A percentile compares a stretch with the other conserved stretches of the same genome.
Evolutionary conservation across 768 basidiomycete genomes (phyloP).

Genomic region (Mycena polygramma): DNA sequence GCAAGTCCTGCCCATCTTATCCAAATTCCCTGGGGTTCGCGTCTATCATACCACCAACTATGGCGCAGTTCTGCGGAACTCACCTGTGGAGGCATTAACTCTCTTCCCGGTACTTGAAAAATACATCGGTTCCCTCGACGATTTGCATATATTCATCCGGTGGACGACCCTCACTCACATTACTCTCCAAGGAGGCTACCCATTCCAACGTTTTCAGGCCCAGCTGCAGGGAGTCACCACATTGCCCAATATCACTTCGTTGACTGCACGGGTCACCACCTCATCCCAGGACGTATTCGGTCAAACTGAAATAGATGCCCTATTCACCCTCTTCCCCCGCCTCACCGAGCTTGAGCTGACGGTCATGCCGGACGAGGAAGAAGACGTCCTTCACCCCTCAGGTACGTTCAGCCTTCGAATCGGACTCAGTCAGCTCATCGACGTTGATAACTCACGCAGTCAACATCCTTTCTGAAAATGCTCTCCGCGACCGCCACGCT

Average conservation of each 20-base stretch:
- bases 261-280: not conserved
- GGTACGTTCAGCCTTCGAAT: not conserved
- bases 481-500: not conserved
- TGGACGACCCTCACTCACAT: not conserved
- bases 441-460: not conserved
- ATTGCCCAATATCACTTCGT: not conserved
- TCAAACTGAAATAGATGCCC: not conserved
- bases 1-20: not conserved
- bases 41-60: not conserved
- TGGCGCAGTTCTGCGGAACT: not conserved
- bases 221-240: not conserved
- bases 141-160: not conserved
- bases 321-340: not conserved
- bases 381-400: not conserved
- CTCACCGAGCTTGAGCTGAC: not conserved
- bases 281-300: not conserved
- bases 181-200: not conserved
- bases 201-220: not conserved
- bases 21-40: not conserved
- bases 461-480: not conserved
- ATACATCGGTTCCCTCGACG: not conserved
- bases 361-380: not conserved
- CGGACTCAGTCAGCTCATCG: not conserved
- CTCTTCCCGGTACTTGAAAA: not conserved
- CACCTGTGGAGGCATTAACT: not conserved